Base-by-base conservation (phyloP, 371 early-diverging fungal genomes). In the Mortierella sp. region DNA sequence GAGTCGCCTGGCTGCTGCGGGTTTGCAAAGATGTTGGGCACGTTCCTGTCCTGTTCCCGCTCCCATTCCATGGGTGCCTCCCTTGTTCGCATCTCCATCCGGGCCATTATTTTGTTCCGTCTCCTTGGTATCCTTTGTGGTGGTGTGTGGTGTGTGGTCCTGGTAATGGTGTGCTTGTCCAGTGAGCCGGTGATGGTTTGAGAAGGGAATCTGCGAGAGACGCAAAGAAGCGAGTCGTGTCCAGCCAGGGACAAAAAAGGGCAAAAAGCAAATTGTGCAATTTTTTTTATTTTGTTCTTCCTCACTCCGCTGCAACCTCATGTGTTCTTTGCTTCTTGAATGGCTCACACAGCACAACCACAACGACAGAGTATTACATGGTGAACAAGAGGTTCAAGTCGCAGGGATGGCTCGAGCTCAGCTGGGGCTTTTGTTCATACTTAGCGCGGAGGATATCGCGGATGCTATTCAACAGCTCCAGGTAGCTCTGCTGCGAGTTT, bases 351-450 rank as follows among this genome's bases (percentile, higher is more conserved):
- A 57, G 72, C 28, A 28, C 0, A 3, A 71, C 24, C 13, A 28
- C 16, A 28, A 19, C 34, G 8, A 43, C 6, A n/a, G 10, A n/a
- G 53, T 31, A 0, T 88, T 89, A 90, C 88, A 89, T 93, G 53
- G 92, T 89, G 78, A 95, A 95, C 44, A 89, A 44, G 0, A 91
- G 82, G 75, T 93, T 89, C 80, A 96, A 92, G 87, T 96, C 94
- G 84, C 95, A 94, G 40, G 93, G 91, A 77, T 94, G 93, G 26
- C 93, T 93, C n/a, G 94, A 88, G 70, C 92, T 92, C 43, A 97
- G 86, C 81, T 97, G 96, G 31, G 97, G 97, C 31, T 94, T 90
- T 83, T 97, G 97, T 19, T 90, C 88, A 77, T 96, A 97, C 73
- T 92, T 93, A 73, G 86, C 82, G n/a, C 89, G 83, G 57, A 97